Base-by-base conservation (phyloP, 2,329 filamentous ascomycete genomes). In the Phaeoacremonium minimum region DNA sequence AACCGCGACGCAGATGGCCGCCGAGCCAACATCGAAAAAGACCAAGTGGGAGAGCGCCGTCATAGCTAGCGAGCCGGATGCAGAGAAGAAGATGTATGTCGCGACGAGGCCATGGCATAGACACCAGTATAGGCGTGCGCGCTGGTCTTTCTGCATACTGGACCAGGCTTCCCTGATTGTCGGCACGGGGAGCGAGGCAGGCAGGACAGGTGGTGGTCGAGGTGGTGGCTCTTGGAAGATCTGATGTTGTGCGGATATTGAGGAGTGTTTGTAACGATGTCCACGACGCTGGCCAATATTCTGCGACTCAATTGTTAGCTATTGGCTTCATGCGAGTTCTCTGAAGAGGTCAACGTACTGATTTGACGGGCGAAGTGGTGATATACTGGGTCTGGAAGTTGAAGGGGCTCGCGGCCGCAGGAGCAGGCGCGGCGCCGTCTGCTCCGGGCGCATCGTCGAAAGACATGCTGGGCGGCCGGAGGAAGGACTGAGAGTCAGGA, bases 251-350 rank as follows among this genome's bases (percentile, higher is more conserved):
- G 79, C 67, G 15, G 87, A 95, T 39, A 98, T 85, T 57, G 87
- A 95, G 58, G 87, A 94, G 67, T 97, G 91, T 58, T 96, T 95
- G 73, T 98, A 98, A 59, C 93, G 89, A 68, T 98, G 93, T 44
- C 93, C 93, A 43, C 91, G 84, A 47, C 93, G 81, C 61, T 95
- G 87, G 45, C 90, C 90, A 45, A 96, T 80, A 50, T 88, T 91
- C 83, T 94, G 59, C 36, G 42, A 28, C 36, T 34, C 17, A 22
- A 15, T 15, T 28, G 37, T 48, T 18, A 46, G 40, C 15, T 28
- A 9, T 18, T 16, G n/a, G n/a, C 13, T 14, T 14, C 16, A 5
- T 13, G 34, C 4, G 34, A 35, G 39, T 7, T n/a, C n/a, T 26
- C 9, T 26, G 33, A 29, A 17, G 35, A 28, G 8, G 8, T 12